Conservation (phyloP, 192 early-diverging fungal genomes). For the Podila epigama region DNA sequence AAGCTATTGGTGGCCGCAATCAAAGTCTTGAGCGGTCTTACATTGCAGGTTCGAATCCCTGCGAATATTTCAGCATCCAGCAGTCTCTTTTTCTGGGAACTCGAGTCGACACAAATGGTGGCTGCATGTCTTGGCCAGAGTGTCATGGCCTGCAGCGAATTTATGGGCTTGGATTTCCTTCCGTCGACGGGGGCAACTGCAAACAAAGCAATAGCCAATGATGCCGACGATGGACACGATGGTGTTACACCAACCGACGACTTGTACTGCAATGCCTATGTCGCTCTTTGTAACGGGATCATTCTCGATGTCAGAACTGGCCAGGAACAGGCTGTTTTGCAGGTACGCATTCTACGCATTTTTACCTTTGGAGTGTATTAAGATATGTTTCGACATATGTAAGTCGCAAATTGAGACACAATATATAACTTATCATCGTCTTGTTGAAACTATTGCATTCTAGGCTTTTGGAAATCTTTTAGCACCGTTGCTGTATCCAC, state of each 20-base stretch:
- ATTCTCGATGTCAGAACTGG: slow-evolving; percentile 12
- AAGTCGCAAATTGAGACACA: neutral
- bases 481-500: slow-evolving; percentile 21
- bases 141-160: slow-evolving; percentile 6
- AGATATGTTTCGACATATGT: neutral
- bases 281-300: slow-evolving; percentile 25
- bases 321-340: slow-evolving; percentile 8
- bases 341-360: neutral
- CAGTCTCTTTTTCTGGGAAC: slow-evolving; percentile 16
- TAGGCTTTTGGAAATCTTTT: slow-evolving; percentile 25
- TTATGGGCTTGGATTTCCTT: slow-evolving; percentile 29
- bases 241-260: slow-evolving; percentile 38
- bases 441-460: neutral
- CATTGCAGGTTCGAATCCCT: slow-evolving; percentile 30
- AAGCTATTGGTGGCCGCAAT: slow-evolving; percentile 16
- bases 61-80: neutral
- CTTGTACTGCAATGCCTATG: slow-evolving; percentile 19
- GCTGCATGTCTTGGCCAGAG: slow-evolving; percentile 21
- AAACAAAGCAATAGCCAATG: neutral
- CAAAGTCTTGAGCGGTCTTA: slow-evolving; percentile 7
- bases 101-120: slow-evolving; percentile 21
- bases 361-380: too few relatives aligned
- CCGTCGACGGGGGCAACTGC: neutral
- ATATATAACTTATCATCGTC: neutral
- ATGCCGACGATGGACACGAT: slow-evolving; percentile 6